Percentiles rank a stretch among this genome's conserved stretches.
These are phyloP conservation scores for Botrytis paeoniae DNA, from an alignment of 2,329 filamentous ascomycete species.

Conservation along the genomic window DNA sequence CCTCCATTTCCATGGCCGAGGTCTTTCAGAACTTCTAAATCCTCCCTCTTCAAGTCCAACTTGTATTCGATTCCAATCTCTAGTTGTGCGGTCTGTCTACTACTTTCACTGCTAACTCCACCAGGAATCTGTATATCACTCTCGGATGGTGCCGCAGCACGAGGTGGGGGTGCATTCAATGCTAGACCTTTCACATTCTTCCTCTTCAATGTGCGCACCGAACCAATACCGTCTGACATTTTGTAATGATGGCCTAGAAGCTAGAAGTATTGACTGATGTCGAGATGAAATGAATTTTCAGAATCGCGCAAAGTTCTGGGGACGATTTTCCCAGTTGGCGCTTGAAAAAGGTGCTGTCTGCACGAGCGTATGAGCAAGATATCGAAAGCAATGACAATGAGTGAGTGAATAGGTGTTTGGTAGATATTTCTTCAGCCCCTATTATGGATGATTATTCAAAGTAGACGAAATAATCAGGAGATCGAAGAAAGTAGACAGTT, in stretches of 20 bases:
- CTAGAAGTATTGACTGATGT: neutral
- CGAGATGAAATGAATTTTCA: conserved; percentile 4
- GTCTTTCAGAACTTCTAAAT: conserved; percentile 90
- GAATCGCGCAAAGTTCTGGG: conserved; percentile 16
- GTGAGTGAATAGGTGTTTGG: neutral
- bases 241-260: conserved; percentile 17
- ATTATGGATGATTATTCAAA: neutral
- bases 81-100: conserved; percentile 62
- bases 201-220: conserved; percentile 86
- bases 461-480: conserved; percentile 6
- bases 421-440: neutral
- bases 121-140: conserved; percentile 63
- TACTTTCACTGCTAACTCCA: conserved; percentile 55
- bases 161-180: conserved; percentile 74
- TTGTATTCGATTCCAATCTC: conserved; percentile 99
- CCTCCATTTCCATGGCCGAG: conserved; percentile 94
- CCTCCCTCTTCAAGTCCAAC: conserved; percentile 84
- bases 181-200: conserved; percentile 98
- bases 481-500: neutral
- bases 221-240: conserved; percentile 59
- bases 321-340: conserved; percentile 11
- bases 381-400: conserved; percentile 1
- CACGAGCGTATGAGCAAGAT: conserved; percentile 1
- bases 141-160: conserved; percentile 68
- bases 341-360: conserved; percentile 13